Percentiles rank a stretch among this genome's conserved stretches.
Evolutionary conservation across 2,329 filamentous ascomycete genomes (phyloP).

Genomic region (Mycosphaerella sp.): DNA sequence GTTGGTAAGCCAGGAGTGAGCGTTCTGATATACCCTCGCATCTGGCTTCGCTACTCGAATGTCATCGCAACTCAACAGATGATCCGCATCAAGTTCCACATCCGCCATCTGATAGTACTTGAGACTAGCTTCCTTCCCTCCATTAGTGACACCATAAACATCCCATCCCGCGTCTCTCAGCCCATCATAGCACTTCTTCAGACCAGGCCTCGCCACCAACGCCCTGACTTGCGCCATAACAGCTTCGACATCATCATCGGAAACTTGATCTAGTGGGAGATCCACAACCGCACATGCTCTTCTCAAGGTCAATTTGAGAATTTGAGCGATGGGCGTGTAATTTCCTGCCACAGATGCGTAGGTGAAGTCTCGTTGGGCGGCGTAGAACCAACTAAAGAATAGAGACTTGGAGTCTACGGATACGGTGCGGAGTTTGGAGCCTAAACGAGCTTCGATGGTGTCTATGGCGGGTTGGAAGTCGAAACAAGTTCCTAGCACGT

Average conservation of each 20-base stretch:
- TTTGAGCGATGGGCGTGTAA: constrained; percentile 29
- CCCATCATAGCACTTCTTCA: constrained; percentile 30
- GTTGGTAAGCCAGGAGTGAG: constrained; percentile 23
- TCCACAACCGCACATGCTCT: constrained; percentile 27
- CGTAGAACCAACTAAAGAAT: constrained; percentile 32
- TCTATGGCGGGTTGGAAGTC: constrained; percentile 26
- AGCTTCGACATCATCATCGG: constrained; percentile 27
- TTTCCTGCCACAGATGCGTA: constrained; percentile 26
- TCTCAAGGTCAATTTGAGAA: constrained; percentile 26
- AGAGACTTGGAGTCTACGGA: constrained; percentile 21
- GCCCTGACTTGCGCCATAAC: constrained; percentile 25
- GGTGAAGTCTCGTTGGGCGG: constrained; percentile 31
- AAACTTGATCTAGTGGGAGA: constrained; percentile 19
- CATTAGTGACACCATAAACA: constrained; percentile 31
- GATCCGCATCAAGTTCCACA: constrained; percentile 26
- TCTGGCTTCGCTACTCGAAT: constrained; percentile 30
- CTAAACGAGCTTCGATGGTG: constrained; percentile 22
- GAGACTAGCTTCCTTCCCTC: constrained; percentile 27
- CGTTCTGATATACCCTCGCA: constrained; percentile 26
- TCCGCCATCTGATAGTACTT: constrained; percentile 28
- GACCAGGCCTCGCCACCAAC: constrained; percentile 19
- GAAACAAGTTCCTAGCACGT: constrained; percentile 32
- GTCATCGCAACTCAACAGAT: constrained; percentile 30
- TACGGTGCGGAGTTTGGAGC: constrained; percentile 14
- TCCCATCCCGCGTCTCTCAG: constrained; percentile 28